Conservation (phyloP, 2,329 filamentous ascomycete genomes). For the Lachnellula occidentalis region DNA sequence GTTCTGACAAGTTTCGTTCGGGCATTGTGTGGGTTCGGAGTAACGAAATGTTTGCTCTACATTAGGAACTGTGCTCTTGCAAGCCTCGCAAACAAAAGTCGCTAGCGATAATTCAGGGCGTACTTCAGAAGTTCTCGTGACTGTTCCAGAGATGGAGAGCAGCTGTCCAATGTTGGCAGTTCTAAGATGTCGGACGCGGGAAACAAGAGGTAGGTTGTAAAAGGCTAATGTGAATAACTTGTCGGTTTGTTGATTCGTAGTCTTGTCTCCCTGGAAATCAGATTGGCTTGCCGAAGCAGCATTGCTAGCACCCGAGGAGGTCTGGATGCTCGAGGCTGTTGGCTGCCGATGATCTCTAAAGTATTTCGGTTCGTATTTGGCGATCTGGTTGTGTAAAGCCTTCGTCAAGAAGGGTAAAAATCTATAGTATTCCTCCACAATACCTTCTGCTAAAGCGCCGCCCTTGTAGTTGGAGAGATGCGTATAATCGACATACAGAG, state of each 20-base stretch:
- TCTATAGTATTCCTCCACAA: slow-evolving; percentile 88
- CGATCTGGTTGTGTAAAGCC: slow-evolving; percentile 86
- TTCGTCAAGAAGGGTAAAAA: slow-evolving; percentile 88
- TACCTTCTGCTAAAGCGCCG: slow-evolving; percentile 75
- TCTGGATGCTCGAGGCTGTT: slow-evolving; percentile 65
- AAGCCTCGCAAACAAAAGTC: slow-evolving; percentile 87
- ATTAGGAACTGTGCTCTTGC: slow-evolving; percentile 77
- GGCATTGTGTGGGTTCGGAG: slow-evolving; percentile 93
- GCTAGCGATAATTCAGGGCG: slow-evolving; percentile 87
- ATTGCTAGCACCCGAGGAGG: slow-evolving; percentile 61
- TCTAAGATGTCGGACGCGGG: slow-evolving; percentile 48
- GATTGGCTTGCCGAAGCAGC: slow-evolving; percentile 57
- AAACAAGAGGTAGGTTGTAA: slow-evolving; percentile 59
- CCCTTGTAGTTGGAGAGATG: slow-evolving; percentile 75
- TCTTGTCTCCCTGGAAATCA: slow-evolving; percentile 63
- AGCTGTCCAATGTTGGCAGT: slow-evolving; percentile 89
- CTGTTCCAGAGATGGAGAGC: slow-evolving; percentile 92
- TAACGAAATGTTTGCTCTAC: slow-evolving; percentile 97
- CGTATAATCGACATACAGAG: slow-evolving; percentile 80
- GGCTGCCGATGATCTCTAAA: slow-evolving; percentile 89
- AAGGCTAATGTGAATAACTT: slow-evolving; percentile 81
- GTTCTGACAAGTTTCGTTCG: slow-evolving; percentile 82
- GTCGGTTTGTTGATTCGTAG: slow-evolving; percentile 90
- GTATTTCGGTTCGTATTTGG: slow-evolving; percentile 90
- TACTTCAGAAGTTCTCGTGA: slow-evolving; percentile 94